Evolutionary conservation across 1,284 basidiomycete species (phyloP).

Genomic region (Leccinum angustisporum): DNA sequence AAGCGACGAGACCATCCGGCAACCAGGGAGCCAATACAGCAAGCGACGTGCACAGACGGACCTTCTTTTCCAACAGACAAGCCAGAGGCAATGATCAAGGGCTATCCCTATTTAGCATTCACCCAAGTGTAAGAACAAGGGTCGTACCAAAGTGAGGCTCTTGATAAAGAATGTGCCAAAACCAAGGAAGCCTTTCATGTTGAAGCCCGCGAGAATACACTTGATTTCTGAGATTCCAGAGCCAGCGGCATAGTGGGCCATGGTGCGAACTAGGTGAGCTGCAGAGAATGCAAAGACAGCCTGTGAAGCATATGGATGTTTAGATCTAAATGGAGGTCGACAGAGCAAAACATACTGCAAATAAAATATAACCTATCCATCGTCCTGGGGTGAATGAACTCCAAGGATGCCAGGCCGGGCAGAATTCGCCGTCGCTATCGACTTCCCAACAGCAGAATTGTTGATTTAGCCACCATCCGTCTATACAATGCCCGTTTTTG

Average conservation of each 20-base stretch:
- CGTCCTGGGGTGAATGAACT: constrained; percentile 71
- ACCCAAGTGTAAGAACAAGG: constrained; percentile 4
- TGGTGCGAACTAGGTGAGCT: constrained; percentile 83
- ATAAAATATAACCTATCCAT: constrained; percentile 86
- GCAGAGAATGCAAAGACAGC: constrained; percentile 78
- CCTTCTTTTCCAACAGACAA: constrained; percentile 98
- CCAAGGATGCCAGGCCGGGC: constrained; percentile 94
- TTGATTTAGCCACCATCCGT: constrained; percentile 98
- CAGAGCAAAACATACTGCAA: constrained; percentile 77
- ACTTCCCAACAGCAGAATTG: constrained; percentile 99
- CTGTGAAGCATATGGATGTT: constrained; percentile 40
- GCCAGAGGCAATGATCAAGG: constrained; percentile 96
- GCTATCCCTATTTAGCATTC: constrained; percentile 48
- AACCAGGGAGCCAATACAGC: constrained; percentile 88
- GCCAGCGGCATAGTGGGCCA: constrained; percentile 95
- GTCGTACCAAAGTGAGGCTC: constrained; percentile 81
- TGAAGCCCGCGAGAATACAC: constrained; percentile 95
- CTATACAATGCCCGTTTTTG: constrained; percentile 94
- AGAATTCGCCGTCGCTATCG: constrained; percentile 80
- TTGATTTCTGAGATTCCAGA: constrained; percentile 99
- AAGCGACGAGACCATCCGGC: constrained; percentile 83
- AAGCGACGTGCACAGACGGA: constrained; percentile 96
- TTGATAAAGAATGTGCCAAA: constrained; percentile 90
- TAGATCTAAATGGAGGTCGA: constrained; percentile 4
- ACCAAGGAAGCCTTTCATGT: constrained; percentile 94